These are phyloP conservation scores for Botrytis hyacinthi DNA, from an alignment of 2,329 filamentous ascomycete species.

Conservation along the genomic window DNA sequence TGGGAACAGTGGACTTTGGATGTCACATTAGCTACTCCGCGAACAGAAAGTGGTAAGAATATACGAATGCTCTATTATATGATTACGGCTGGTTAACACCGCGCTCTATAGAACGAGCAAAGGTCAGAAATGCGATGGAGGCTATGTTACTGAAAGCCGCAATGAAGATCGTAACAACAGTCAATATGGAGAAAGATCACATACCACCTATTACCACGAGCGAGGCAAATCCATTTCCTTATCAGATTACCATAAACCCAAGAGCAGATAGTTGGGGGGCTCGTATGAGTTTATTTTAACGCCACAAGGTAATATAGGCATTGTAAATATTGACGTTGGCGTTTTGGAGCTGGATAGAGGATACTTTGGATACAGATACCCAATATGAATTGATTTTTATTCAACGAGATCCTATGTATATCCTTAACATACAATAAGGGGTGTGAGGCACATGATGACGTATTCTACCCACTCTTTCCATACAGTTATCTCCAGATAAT, in stretches of 20 bases:
- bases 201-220: constrained; percentile 95
- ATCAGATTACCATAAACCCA: constrained; percentile 86
- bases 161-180: constrained; percentile 84
- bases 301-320: constrained; percentile 23
- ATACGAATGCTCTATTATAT: background rate
- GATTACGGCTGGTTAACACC: constrained; percentile 18
- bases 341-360: constrained; percentile 29
- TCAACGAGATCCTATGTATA: background rate
- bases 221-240: constrained; percentile 90
- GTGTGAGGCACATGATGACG: background rate
- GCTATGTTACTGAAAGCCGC: constrained; percentile 82
- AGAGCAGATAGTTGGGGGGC: constrained; percentile 76
- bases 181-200: constrained; percentile 88
- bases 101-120: constrained; percentile 65
- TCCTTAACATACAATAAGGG: background rate
- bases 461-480: background rate
- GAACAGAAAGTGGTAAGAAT: constrained; percentile 77
- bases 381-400: constrained; percentile 30
- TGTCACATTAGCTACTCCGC: constrained; percentile 86
- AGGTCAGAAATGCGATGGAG: constrained; percentile 88
- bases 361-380: constrained; percentile 33
- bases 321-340: constrained; percentile 20
- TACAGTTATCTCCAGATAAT: background rate
- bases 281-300: constrained; percentile 63
- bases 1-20: constrained; percentile 97